Base-by-base conservation (phyloP, 768 basidiomycete genomes). In the Suillus variegatus region DNA sequence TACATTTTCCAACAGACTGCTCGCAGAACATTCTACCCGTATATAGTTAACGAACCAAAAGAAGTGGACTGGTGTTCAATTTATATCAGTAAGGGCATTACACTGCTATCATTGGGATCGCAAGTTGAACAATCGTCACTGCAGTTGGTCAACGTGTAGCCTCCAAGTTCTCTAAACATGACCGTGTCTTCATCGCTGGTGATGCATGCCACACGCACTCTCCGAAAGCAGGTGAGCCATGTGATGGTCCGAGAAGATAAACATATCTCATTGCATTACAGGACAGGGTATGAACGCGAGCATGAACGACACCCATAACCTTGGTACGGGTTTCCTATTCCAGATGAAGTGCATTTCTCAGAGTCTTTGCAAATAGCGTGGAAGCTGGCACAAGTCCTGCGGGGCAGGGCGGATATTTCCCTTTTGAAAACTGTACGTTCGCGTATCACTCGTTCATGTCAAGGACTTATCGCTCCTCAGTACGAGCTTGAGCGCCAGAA, bases 241-340 rank as follows among this genome's bases (percentile, higher is more conserved):
- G 20, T 40, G 6, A 47, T 20, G 3, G 2, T 28, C 38, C 46
- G 36, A 46, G 18, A 40, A 25, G 16, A 18, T 4, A 32, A 54
- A 36, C 22, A 52, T 35, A 20, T 63, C 43, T 64, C 25, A 49
- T 60, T 47, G 20, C 0, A n/a, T 13, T 66, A 38, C 40, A 87
- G 87, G 90, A 16, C 90, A 92, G 73, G 90, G 89, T 13, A 88
- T 90, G 89, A 90, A 91, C 69, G 90, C 89, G 9, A 87, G 87
- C 66, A 91, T 91, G 86, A 87, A 86, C 58, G 91, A 92, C 71
- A 83, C 87, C 20, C 90, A 90, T 67, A 92, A 92, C 70, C 82
- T 92, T 28, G 83, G 87, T 84, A 65, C 51, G 76, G 12, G 49
- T 6, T 36, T 20, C 4, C 22, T 12, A 3, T 43, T 7, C n/a